These are phyloP conservation scores for Alternaria sp. DNA, from an alignment of 2,329 filamentous ascomycete species.

Conservation along the genomic window DNA sequence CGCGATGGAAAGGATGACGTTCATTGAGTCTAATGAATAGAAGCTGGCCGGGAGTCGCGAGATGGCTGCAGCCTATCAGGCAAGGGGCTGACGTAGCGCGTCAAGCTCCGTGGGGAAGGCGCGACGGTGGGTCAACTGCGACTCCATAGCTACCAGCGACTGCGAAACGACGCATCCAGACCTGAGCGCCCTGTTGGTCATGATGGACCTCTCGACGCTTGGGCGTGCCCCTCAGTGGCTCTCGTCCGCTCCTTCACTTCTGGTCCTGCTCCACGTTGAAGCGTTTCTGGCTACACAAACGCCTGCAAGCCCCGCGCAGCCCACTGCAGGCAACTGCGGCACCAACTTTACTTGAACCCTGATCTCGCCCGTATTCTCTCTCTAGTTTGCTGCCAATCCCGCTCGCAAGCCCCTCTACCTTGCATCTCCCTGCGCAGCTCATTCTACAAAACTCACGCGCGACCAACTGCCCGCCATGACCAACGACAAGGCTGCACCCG, in stretches of 20 bases:
- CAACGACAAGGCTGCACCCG: slow-evolving; percentile 2
- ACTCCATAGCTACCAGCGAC: background rate
- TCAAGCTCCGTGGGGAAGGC: slow-evolving; percentile 5
- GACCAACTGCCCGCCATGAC: slow-evolving; percentile 5
- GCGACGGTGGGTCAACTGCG: background rate
- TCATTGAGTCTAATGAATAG: background rate
- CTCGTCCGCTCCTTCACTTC: background rate
- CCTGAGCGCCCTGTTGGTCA: background rate
- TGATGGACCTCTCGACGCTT: background rate
- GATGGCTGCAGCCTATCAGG: background rate
- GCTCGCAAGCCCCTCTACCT: background rate
- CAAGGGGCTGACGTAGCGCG: background rate
- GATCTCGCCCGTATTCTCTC: background rate
- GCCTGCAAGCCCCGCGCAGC: slow-evolving; percentile 9
- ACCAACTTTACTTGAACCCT: background rate
- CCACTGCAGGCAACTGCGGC: slow-evolving; percentile 25
- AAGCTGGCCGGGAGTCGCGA: background rate
- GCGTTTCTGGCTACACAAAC: slow-evolving; percentile 5
- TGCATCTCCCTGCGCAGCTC: background rate
- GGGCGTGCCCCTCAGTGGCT: background rate
- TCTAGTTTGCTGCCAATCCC: background rate
- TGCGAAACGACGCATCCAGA: background rate
- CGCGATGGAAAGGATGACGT: background rate
- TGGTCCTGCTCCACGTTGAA: background rate
- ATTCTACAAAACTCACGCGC: background rate